Evolutionary conservation across 257 asterid species (phyloP).

Genomic region (Solanum peruvianum): DNA sequence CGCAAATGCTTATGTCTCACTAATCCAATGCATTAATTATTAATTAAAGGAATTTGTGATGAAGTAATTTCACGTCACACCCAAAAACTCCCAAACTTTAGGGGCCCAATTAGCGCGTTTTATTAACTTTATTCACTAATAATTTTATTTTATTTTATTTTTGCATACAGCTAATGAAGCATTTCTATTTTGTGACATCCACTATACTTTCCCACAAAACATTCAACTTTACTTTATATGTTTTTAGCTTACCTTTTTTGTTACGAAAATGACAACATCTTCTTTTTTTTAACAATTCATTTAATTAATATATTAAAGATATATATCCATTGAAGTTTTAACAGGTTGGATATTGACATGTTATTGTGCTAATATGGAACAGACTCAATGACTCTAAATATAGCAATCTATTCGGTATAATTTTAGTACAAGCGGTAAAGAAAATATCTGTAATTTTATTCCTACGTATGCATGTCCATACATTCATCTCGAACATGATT

Average conservation of each 20-base stretch:
- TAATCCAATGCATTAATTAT: not conserved
- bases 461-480: no score
- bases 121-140: not conserved
- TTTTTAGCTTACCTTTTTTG: not conserved
- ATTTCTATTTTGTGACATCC: not conserved
- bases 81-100: conserved; percentile 5
- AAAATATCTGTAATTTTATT: no score
- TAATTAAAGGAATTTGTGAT: not conserved
- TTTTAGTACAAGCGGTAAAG: no score
- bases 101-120: conserved; percentile 17
- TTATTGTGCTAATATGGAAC: not conserved
- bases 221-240: not conserved
- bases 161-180: conserved; percentile 4
- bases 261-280: not conserved
- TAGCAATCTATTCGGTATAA: not conserved
- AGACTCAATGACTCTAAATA: not conserved
- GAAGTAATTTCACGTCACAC: not conserved
- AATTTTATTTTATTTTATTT: not conserved
- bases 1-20: not conserved
- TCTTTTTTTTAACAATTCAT: not conserved
- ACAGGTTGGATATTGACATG: not conserved
- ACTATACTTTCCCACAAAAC: not conserved
- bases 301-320: not conserved
- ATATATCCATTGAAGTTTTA: not conserved
- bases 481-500: no score